Percentiles rank a stretch among this genome's conserved stretches.
Evolutionary conservation across 768 basidiomycete genomes (phyloP).

Genomic region (Suillus placidus): DNA sequence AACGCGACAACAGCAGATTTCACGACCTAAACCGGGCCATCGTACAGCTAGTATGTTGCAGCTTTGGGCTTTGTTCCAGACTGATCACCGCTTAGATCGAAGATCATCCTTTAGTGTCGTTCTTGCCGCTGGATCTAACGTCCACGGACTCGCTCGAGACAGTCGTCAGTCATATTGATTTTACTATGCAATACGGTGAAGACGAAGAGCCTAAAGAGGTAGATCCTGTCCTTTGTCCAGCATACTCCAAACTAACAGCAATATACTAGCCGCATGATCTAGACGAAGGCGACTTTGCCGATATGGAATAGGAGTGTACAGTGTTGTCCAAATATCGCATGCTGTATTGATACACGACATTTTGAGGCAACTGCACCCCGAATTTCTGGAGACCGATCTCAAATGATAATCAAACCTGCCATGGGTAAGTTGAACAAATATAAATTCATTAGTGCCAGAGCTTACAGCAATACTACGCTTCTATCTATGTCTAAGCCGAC

Average conservation of each 20-base stretch:
- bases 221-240: slow-evolving; percentile 21
- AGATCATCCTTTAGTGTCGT: slow-evolving; percentile 97
- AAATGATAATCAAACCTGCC: neutral
- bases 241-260: slow-evolving; percentile 18
- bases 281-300: slow-evolving; percentile 90
- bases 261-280: slow-evolving; percentile 78
- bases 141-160: slow-evolving; percentile 87
- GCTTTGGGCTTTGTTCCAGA: neutral
- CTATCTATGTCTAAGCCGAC: neutral
- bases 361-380: neutral
- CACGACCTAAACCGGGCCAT: slow-evolving; percentile 94
- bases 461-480: neutral
- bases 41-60: slow-evolving; percentile 78
- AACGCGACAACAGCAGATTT: slow-evolving; percentile 77
- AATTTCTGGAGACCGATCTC: neutral
- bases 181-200: slow-evolving; percentile 98
- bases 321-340: neutral
- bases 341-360: neutral
- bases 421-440: neutral
- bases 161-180: slow-evolving; percentile 95
- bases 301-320: slow-evolving; percentile 52
- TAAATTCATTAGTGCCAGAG: neutral
- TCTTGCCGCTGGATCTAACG: slow-evolving; percentile 91
- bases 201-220: slow-evolving; percentile 97
- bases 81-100: slow-evolving; percentile 68